Evolutionary conservation across 2,329 filamentous ascomycete genomes (phyloP), one percentile per base, ranked within the genome.

Genomic region (Aspergillus fischeri): DNA sequence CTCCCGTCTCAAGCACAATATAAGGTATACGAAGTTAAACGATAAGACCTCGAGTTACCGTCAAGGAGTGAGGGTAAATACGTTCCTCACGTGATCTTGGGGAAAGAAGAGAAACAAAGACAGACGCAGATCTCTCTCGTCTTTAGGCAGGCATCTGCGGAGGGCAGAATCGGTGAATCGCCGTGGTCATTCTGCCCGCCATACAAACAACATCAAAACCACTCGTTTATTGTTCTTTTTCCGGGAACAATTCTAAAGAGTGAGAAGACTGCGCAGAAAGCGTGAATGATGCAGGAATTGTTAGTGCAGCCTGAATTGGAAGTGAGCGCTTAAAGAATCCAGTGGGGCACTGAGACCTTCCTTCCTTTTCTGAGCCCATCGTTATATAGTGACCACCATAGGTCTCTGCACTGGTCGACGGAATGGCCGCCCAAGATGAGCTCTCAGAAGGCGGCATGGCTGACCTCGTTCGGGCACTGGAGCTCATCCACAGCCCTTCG

Each of bases 401-500:
- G 14, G 50, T 10, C 50, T 21, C 52, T 53, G 41, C 52, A 51
- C 54, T 52, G 49, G 58, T 54, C 42, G 44, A 49, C 56, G 56
- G 59, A 25, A 75, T 75, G 73, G 67, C 68, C 50, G 66, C 69
- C 29, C 69, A 71, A 61, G 71, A 71, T 55, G 70, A 71, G 58
- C 61, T 74, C 51, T 70, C 70, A 27, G 72, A 72, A 58, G 67
- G 67, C 59, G 70, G 71, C 58, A 73, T 75, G 66, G 66, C 70
- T 60, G 75, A 75, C 54, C 94, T 97, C 63, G 85, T 91, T 69
- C 84, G 90, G 68, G 94, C 94, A 44, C 86, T 99, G 65, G 86
- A 94, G 66, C 84, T 95, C 65, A 90, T 97, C 60, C 93, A 97
- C 78, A 88, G 85, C 70, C 85, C 92, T 10, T 83, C 86, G 59